These are phyloP conservation scores for Ambrosia trifida DNA, from an alignment of 129 eudicot genomes.

Conservation along the genomic window DNA sequence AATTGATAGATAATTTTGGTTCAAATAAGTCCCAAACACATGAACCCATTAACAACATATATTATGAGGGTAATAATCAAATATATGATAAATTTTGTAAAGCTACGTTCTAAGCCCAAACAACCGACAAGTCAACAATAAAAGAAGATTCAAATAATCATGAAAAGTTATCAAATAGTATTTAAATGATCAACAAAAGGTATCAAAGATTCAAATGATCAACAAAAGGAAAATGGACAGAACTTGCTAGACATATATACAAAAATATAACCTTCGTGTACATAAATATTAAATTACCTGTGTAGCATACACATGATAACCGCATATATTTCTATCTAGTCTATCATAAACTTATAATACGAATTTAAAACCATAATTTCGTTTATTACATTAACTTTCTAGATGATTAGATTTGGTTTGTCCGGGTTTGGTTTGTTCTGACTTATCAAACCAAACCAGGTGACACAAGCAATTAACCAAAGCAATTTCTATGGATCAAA, in stretches of 20 bases:
- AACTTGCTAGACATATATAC: neutral
- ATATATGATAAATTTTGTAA: neutral
- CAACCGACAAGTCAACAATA: neutral
- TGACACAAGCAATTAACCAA: neutral
- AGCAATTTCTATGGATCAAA: neutral
- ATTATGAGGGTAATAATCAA: neutral
- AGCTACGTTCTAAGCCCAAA: neutral
- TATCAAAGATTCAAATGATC: neutral
- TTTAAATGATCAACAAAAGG: neutral
- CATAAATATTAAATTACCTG: neutral
- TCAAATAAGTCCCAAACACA: neutral
- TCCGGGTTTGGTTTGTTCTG: neutral
- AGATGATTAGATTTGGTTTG: neutral
- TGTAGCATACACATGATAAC: neutral
- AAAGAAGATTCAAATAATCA: neutral
- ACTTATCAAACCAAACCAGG: neutral
- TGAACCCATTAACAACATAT: neutral
- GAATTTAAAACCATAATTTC: neutral
- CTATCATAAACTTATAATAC: neutral
- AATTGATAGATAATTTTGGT: neutral
- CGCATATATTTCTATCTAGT: neutral
- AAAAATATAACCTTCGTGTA: neutral
- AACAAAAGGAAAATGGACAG: neutral
- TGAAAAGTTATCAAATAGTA: neutral
- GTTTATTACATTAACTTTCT: neutral